A percentile compares a stretch with the other conserved stretches of the same genome.
Conservation (phyloP, 768 basidiomycete genomes). For the Tremella fuciformis region DNA sequence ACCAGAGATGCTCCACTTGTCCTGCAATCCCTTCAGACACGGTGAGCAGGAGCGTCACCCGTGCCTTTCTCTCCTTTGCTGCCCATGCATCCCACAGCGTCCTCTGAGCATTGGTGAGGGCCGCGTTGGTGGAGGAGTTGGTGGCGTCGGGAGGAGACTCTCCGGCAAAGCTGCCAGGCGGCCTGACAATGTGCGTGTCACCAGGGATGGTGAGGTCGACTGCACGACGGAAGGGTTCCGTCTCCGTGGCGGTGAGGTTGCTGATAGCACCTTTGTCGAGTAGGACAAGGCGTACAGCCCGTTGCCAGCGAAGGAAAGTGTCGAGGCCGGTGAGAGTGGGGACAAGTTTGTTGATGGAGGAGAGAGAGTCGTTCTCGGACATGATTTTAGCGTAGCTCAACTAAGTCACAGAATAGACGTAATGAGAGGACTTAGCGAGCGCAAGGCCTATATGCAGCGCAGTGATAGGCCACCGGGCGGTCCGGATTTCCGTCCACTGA, state of each 20-base stretch:
- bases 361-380: neutral
- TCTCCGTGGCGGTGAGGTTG: neutral
- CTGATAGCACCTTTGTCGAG: neutral
- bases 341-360: conserved; percentile 1
- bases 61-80: neutral
- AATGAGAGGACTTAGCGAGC: neutral
- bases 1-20: neutral
- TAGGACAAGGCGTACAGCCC: neutral
- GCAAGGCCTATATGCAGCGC: neutral
- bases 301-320: neutral
- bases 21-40: neutral
- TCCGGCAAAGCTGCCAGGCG: neutral
- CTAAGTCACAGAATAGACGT: neutral
- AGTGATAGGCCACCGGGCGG: neutral
- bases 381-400: neutral
- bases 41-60: neutral
- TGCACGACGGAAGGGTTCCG: neutral
- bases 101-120: neutral
- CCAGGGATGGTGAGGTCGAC: neutral
- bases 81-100: neutral
- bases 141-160: neutral
- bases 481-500: neutral
- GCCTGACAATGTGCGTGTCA: neutral
- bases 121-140: neutral
- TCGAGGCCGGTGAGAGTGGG: neutral